phyloP scores from a whole-genome alignment of 2,329 filamentous ascomycete species.

The Orbilia quercus region DNA sequence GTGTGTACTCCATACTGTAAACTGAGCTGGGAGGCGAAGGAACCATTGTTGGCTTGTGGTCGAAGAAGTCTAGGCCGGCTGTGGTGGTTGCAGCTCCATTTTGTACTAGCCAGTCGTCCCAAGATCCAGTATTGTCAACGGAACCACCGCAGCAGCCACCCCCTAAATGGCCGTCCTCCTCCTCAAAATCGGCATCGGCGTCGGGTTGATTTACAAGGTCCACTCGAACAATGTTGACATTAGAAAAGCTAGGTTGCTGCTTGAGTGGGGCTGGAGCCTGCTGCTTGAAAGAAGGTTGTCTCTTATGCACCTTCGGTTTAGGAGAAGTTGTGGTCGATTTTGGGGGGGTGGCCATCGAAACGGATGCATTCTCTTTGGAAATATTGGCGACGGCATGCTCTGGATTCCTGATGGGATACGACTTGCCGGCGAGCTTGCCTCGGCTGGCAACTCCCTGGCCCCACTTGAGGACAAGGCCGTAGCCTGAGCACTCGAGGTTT shows the following conservation, averaged over 20 bases:
- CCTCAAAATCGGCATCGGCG: conserved; percentile 48
- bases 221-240: conserved; percentile 46
- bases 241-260: conserved; percentile 45
- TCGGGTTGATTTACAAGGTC: conserved; percentile 42
- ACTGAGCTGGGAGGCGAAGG: conserved; percentile 51
- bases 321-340: conserved; percentile 50
- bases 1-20: conserved; percentile 44
- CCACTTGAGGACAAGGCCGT: conserved; percentile 55
- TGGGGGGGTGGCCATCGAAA: conserved; percentile 37
- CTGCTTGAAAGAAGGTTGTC: conserved; percentile 43
- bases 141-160: conserved; percentile 43
- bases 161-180: conserved; percentile 43
- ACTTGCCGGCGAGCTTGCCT: conserved; percentile 54
- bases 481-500: conserved; percentile 55
- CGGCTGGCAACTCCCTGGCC: conserved; percentile 56
- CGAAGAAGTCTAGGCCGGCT: conserved; percentile 37
- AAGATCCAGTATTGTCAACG: conserved; percentile 29
- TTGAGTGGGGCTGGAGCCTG: conserved; percentile 37
- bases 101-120: conserved; percentile 49
- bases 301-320: conserved; percentile 39
- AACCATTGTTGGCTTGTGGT: conserved; percentile 48
- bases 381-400: conserved; percentile 48
- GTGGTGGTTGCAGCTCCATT: conserved; percentile 37
- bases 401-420: conserved; percentile 49
- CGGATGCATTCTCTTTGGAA: conserved; percentile 34